Conservation (phyloP, 345 rosid genomes). For the Populus ilicifolia region DNA sequence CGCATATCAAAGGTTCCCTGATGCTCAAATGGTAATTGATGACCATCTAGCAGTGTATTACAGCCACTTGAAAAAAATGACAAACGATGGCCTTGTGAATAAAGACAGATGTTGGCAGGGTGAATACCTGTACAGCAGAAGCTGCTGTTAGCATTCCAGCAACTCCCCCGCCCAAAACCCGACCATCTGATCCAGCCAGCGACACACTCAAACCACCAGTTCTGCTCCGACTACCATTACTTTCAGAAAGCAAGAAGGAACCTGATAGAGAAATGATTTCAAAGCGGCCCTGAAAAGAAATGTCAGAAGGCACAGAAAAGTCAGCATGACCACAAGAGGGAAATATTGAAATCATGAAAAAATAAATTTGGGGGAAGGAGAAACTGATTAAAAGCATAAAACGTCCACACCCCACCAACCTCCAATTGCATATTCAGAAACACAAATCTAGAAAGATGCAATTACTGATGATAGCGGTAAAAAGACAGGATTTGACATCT, state of each 20-base stretch:
- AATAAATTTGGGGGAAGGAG: background rate
- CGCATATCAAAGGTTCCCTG: background rate
- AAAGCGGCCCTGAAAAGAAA: conserved; percentile 62
- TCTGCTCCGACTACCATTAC: conserved; percentile 43
- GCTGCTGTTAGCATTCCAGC: conserved; percentile 75
- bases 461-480: background rate
- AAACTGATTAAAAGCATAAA: background rate
- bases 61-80: background rate
- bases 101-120: background rate
- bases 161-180: conserved; percentile 78
- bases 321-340: background rate
- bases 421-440: background rate
- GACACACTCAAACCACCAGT: conserved; percentile 61
- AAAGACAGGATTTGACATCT: background rate
- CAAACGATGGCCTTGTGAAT: background rate
- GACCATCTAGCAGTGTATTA: background rate
- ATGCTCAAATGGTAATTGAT: background rate
- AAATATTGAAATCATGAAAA: background rate
- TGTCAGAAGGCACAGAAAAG: background rate
- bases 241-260: conserved; percentile 52
- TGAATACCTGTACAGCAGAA: conserved; percentile 68
- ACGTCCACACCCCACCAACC: background rate
- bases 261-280: conserved; percentile 85
- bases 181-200: conserved; percentile 69
- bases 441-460: background rate